Conservation (phyloP, 148 eudicot species). For the Heliamphora exappendiculata region DNA sequence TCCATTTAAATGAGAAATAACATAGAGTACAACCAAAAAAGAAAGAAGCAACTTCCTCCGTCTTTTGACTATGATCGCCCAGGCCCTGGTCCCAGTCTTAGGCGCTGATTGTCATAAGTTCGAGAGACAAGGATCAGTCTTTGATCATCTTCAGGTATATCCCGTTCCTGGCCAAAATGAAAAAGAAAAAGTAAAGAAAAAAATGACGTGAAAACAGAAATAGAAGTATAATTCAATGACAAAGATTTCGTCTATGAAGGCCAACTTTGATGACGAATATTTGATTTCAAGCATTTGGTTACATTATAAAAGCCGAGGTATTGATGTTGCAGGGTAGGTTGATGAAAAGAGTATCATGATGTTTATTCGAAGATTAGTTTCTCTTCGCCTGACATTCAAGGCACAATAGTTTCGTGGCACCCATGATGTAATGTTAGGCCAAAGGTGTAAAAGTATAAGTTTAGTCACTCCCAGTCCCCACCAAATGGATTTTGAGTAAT, state of each 20-base stretch:
- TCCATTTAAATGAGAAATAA: neutral
- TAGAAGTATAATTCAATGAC: neutral
- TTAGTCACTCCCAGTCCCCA: neutral
- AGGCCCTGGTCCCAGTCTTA: constrained; percentile 22
- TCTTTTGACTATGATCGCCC: constrained; percentile 14
- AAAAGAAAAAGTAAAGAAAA: neutral
- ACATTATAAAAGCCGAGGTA: neutral
- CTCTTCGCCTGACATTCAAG: neutral
- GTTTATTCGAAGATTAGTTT: neutral
- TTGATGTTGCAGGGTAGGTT: neutral
- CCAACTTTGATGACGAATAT: neutral
- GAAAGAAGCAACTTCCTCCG: neutral
- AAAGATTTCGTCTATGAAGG: neutral
- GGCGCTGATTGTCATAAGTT: constrained; percentile 23
- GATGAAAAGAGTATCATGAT: neutral
- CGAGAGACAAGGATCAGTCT: constrained; percentile 43
- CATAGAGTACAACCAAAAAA: neutral
- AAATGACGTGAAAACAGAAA: neutral
- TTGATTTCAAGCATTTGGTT: neutral
- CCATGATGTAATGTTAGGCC: neutral
- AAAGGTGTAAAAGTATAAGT: neutral
- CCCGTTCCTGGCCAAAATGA: constrained; percentile 50
- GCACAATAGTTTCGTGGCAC: neutral
- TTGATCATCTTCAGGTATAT: constrained; percentile 73
- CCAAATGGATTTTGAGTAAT: neutral